Base-by-base conservation (phyloP, 192 early-diverging fungal genomes). In the Jimgerdemannia flammicorona region DNA sequence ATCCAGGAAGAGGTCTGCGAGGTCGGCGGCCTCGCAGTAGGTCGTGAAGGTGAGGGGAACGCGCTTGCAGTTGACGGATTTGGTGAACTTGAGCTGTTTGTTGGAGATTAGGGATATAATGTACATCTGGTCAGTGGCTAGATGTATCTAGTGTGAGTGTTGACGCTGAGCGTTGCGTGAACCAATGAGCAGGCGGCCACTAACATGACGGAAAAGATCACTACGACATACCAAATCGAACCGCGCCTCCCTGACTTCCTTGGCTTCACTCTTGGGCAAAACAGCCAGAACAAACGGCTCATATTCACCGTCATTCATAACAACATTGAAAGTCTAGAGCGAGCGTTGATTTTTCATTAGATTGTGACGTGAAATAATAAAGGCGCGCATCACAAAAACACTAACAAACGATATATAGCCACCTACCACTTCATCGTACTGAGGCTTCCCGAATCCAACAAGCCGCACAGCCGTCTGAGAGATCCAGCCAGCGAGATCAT, bases 221-320 rank as follows among this genome's bases (percentile, higher is more conserved):
- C 14, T 14, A 59, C 6, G 7, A 3, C 70, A 72, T 81, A 81
- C 80, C 71, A 82, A 69, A 79, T 83, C 81, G 67, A 74, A 95
- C 43, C 95, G 88, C 29, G 86, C 81, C 40, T 90, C 84, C 74
- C 78, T 72, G n/a, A 93, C 73, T 3, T 83, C 85, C 67, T 87
- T 80, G 43, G 88, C 83, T 10, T 81, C 81, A 70, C 83, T 75
- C 73, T 84, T 85, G 8, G 83, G 85, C 14, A 94, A 78, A 10
- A 93, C 86, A 10, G 89, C 92, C 86, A 95, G 93, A 40, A 94
- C 90, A 81, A 93, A 86, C 6, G 70, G 59, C 4, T 83, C 72
- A n/a, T 77, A 70, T 9, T 81, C 74, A 14, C 78, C 83, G n/a
- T 83, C 76, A 59, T 84, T 78, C 75, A 92, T 75, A 3, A 80